A percentile compares a stretch with the other conserved stretches of the same genome.
Conservation (phyloP, 1,284 basidiomycete species). For the Ceratobasidium papillatum region DNA sequence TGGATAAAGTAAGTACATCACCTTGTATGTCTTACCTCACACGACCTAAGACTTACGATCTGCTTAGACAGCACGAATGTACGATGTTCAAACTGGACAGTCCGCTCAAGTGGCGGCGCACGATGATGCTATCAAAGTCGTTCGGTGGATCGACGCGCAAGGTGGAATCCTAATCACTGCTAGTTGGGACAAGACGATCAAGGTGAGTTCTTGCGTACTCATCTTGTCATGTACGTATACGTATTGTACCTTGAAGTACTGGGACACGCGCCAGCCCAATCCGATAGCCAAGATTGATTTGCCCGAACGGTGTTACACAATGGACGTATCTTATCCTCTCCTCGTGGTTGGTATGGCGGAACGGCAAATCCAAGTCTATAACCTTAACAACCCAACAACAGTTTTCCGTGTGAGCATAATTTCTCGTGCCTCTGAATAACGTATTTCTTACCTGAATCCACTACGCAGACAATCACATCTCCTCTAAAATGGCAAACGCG, state of each 20-base stretch:
- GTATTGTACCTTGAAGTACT: slow-evolving; percentile 69
- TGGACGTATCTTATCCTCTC: slow-evolving; percentile 86
- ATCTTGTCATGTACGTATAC: background rate
- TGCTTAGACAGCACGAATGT: slow-evolving; percentile 70
- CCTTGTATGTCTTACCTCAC: no score
- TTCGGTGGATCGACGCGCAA: slow-evolving; percentile 77
- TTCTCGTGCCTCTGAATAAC: no score
- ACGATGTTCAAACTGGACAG: slow-evolving; percentile 80
- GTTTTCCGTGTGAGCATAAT: slow-evolving; percentile 69
- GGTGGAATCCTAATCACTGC: slow-evolving; percentile 82
- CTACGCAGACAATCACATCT: slow-evolving; percentile 72
- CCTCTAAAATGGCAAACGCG: slow-evolving; percentile 96
- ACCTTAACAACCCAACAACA: slow-evolving; percentile 81
- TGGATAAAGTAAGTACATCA: slow-evolving; percentile 66
- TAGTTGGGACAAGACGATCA: slow-evolving; percentile 92
- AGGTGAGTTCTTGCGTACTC: slow-evolving; percentile 58
- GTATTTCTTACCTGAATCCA: no score
- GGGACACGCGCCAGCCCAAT: slow-evolving; percentile 80
- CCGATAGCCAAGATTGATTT: slow-evolving; percentile 82
- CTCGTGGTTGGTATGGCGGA: slow-evolving; percentile 96
- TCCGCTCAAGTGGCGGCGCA: slow-evolving; percentile 81
- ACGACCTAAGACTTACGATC: no score
- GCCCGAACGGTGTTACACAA: slow-evolving; percentile 89
- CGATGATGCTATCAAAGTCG: slow-evolving; percentile 80
- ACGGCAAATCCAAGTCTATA: slow-evolving; percentile 87